Evolutionary conservation across 306 rosid genomes (phyloP).

Genomic region (Phaseolus lunatus): DNA sequence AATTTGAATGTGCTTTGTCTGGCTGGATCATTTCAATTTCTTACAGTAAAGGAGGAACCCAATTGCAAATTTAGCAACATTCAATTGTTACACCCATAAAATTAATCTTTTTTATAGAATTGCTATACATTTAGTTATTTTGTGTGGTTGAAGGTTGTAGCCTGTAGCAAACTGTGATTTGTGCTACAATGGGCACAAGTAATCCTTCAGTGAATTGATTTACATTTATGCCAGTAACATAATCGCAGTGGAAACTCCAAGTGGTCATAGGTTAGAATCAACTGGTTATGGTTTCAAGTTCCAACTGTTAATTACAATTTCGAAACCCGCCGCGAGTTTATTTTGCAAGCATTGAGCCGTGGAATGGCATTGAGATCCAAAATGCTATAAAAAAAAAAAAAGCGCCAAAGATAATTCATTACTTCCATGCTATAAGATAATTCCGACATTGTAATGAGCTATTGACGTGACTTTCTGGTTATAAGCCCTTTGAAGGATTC

Average conservation of each 20-base stretch:
- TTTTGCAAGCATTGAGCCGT: background rate
- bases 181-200: background rate
- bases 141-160: background rate
- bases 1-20: too few relatives aligned
- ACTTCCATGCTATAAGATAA: too few relatives aligned
- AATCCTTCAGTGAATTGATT: background rate
- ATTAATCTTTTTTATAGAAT: conserved; percentile 24
- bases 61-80: too few relatives aligned
- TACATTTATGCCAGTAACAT: background rate
- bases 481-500: too few relatives aligned
- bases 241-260: background rate
- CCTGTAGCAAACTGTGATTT: background rate
- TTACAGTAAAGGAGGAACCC: too few relatives aligned
- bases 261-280: background rate
- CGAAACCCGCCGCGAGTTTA: background rate
- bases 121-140: background rate
- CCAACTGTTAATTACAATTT: too few relatives aligned
- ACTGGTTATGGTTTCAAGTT: background rate
- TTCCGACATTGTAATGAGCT: too few relatives aligned
- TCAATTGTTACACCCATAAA: too few relatives aligned
- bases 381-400: background rate
- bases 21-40: too few relatives aligned
- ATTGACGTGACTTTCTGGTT: too few relatives aligned
- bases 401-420: background rate
- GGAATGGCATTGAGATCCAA: background rate